phyloP scores from a whole-genome alignment of 129 eudicot genomes.

The Mikania micrantha region DNA sequence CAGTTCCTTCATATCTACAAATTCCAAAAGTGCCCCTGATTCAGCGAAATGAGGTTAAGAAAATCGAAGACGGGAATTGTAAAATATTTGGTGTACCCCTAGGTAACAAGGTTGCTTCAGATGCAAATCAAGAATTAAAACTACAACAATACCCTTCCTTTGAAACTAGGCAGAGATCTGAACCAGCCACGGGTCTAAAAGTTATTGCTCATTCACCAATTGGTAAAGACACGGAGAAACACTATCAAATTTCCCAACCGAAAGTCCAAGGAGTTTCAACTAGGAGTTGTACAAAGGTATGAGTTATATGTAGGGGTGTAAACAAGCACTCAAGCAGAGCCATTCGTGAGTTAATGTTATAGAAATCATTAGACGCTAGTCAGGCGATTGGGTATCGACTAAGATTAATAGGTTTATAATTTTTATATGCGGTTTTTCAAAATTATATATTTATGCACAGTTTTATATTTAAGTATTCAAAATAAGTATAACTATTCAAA shows the following conservation, averaged over 20 bases:
- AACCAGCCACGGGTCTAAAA: slow-evolving; percentile 39
- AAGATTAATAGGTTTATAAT: too few relatives aligned
- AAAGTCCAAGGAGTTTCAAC: slow-evolving; percentile 56
- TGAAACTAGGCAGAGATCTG: slow-evolving; percentile 53
- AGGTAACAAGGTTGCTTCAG: slow-evolving; percentile 27
- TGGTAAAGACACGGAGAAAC: slow-evolving; percentile 50
- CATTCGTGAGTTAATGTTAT: too few relatives aligned
- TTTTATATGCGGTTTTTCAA: too few relatives aligned
- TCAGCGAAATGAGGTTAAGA: slow-evolving; percentile 40
- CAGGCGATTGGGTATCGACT: too few relatives aligned
- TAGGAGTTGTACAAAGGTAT: slow-evolving; percentile 91
- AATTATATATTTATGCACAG: too few relatives aligned
- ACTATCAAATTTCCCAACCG: slow-evolving; percentile 30
- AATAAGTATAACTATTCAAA: too few relatives aligned
- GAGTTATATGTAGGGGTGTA: background rate
- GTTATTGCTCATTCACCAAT: slow-evolving; percentile 24
- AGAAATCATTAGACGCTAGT: too few relatives aligned
- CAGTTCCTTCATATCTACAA: slow-evolving; percentile 45
- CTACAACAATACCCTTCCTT: slow-evolving; percentile 26
- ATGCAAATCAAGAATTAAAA: slow-evolving; percentile 16
- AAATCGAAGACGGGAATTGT: slow-evolving; percentile 55
- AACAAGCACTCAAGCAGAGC: too few relatives aligned
- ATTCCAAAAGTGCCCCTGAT: slow-evolving; percentile 28
- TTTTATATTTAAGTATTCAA: too few relatives aligned
- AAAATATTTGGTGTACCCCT: slow-evolving; percentile 89